Evolutionary conservation across 129 eudicot species (phyloP).

Genomic region (Tagetes patula): DNA sequence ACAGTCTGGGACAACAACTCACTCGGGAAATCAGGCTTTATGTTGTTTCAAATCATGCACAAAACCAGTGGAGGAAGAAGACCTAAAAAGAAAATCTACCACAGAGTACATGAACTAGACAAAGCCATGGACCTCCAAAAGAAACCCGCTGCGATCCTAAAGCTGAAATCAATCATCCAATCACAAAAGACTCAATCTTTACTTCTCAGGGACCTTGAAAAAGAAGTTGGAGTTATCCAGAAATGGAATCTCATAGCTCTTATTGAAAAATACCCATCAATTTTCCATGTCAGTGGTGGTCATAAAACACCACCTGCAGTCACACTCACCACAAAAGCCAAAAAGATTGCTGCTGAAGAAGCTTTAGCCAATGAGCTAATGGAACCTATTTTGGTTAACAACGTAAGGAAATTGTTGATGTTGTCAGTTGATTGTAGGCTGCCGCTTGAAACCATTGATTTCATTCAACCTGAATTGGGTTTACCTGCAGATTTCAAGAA

Average conservation of each 20-base stretch:
- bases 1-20: constrained; percentile 9
- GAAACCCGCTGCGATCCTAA: constrained; percentile 59
- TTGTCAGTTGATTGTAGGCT: constrained; percentile 79
- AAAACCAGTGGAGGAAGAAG: constrained; percentile 67
- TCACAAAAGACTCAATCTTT: constrained; percentile 57
- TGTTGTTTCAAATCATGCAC: constrained; percentile 64
- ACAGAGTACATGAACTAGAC: constrained; percentile 78
- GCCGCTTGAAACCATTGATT: constrained; percentile 65
- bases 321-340: constrained; percentile 54
- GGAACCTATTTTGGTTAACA: constrained; percentile 85
- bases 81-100: constrained; percentile 78
- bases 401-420: constrained; percentile 79
- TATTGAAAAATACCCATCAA: constrained; percentile 71
- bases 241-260: constrained; percentile 83
- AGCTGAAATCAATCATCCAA: constrained; percentile 64
- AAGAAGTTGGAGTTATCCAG: constrained; percentile 83
- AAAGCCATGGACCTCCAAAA: constrained; percentile 77
- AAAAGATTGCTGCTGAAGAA: constrained; percentile 63
- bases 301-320: constrained; percentile 56
- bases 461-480: constrained; percentile 63
- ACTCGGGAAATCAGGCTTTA: constrained; percentile 28
- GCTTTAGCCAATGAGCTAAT: constrained; percentile 50
- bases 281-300: constrained; percentile 68
- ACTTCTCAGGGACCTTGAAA: constrained; percentile 87
- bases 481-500: constrained; percentile 64